Base-by-base conservation (phyloP, 2,329 filamentous ascomycete species). In the Fusarium bactridioides region DNA sequence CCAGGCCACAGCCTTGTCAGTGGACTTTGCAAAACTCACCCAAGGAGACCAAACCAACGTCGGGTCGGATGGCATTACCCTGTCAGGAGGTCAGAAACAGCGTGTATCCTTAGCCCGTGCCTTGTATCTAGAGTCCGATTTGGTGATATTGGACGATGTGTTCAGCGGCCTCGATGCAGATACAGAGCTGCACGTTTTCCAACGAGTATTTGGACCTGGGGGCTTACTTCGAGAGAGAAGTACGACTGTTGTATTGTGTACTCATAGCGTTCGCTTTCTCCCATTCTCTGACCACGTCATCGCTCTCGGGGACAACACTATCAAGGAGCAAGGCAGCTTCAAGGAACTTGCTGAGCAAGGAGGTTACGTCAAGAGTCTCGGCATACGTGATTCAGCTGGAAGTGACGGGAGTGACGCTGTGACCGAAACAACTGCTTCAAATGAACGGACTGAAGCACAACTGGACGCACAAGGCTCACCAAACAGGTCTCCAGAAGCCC, bases 201-300 rank as follows among this genome's bases (percentile, higher is more conserved):
- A 80, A 4, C 80, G 80, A 11, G 78, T 87, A 1, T 82, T 87
- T 43, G 82, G 84, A 1, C 57, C 77, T 1, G 64, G 75, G 1
- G 85, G 86, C 0, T 56, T 88, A 5, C 74, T 86, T 7, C 78
- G 80, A 21, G 75, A 72, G 21, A 70, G 81, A 12, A 75, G 78
- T 0, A 78, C 78, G 4, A 86, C 85, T 2, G 82, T 83, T 3
- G 64, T 88, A 1, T 74, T 88, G 5, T 78, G 80, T 51, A 81
- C 78, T 1, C 80, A 82, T 55, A 78, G 78, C 0, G 65, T 80
- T 11, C 72, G 77, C 1, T 77, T 79, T 59, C 57, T 84, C 7
- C 77, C 80, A 2, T 72, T 73, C 51, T 83, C 78, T 40, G 84
- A 88, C 50, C 82, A 86, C 43, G 82, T 88, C 16, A 82, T 88